Conservation (phyloP, 371 early-diverging fungal species). For the Mortierella sp. region DNA sequence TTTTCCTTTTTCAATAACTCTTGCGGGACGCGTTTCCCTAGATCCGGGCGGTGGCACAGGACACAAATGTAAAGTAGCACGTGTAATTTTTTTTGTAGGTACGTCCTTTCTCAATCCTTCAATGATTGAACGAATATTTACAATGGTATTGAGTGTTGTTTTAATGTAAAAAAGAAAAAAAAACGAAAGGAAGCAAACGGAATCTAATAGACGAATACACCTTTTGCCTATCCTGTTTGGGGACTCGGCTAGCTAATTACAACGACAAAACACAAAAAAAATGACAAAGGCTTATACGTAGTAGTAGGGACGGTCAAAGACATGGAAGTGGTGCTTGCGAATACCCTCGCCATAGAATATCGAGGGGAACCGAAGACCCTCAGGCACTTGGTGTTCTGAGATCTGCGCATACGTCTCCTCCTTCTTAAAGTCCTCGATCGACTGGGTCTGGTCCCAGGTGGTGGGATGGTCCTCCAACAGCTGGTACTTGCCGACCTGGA, state of each 20-base stretch:
- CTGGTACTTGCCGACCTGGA: slow-evolving; percentile 85
- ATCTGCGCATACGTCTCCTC: slow-evolving; percentile 71
- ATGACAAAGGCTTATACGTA: slow-evolving; percentile 42
- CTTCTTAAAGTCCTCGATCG: slow-evolving; percentile 57
- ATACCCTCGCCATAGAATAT: slow-evolving; percentile 79
- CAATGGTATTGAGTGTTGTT: not conserved
- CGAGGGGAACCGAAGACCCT: slow-evolving; percentile 74
- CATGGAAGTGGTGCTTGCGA: slow-evolving; percentile 84
- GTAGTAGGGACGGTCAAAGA: slow-evolving; percentile 84
- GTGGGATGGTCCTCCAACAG: slow-evolving; percentile 66
- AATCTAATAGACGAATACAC: not conserved
- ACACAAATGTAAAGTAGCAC: too few species aligned
- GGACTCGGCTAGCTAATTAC: not conserved
- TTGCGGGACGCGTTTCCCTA: too few species aligned
- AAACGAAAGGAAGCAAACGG: not conserved
- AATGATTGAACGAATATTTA: not conserved
- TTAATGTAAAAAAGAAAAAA: not conserved
- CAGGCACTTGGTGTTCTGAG: slow-evolving; percentile 65
- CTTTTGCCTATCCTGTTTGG: slow-evolving; percentile 7
- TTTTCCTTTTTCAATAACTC: too few species aligned
- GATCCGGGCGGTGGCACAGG: too few species aligned
- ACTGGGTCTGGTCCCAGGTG: slow-evolving; percentile 40
- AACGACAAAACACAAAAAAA: not conserved
- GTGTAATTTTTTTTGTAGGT: too few species aligned
- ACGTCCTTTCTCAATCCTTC: not conserved